Evolutionary conservation across 2,329 filamentous ascomycete species (phyloP).

Genomic region (Raffaelea arxii): DNA sequence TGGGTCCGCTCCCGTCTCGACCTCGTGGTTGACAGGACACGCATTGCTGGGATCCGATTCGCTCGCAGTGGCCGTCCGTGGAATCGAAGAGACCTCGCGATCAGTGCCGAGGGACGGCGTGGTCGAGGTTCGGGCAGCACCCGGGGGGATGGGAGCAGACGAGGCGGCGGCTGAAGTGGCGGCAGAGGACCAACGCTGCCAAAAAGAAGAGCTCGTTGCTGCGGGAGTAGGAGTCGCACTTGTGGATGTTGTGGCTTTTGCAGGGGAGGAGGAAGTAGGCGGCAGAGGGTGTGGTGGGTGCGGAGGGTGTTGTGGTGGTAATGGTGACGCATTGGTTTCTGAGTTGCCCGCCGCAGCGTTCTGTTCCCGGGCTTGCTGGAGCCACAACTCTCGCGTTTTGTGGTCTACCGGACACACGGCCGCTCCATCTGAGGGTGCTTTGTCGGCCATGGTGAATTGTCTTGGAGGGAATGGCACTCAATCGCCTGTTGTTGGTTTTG

Average conservation of each 20-base stretch:
- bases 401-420: slow-evolving; percentile 75
- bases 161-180: slow-evolving; percentile 17
- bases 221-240: background rate
- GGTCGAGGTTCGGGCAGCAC: slow-evolving; percentile 4
- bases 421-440: slow-evolving; percentile 7
- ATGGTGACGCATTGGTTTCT: slow-evolving; percentile 14
- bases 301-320: background rate
- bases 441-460: slow-evolving; percentile 3
- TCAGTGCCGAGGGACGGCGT: slow-evolving; percentile 43
- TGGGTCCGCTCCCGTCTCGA: slow-evolving; percentile 62
- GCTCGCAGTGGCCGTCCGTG: slow-evolving; percentile 30
- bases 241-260: slow-evolving; percentile 9
- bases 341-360: background rate
- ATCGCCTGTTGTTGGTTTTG: no score
- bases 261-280: no score
- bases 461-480: no score
- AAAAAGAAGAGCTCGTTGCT: slow-evolving; percentile 21
- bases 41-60: slow-evolving; percentile 27
- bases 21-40: slow-evolving; percentile 55
- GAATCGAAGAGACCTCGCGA: slow-evolving; percentile 73
- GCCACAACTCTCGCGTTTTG: slow-evolving; percentile 79
- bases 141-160: slow-evolving; percentile 2
- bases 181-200: slow-evolving; percentile 40
- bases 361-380: slow-evolving; percentile 49
- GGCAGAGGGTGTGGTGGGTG: background rate